A percentile compares a stretch with the other conserved stretches of the same genome.
phyloP scores from a whole-genome alignment of 2,329 filamentous ascomycete species.

The Arthrinium puccinioides region DNA sequence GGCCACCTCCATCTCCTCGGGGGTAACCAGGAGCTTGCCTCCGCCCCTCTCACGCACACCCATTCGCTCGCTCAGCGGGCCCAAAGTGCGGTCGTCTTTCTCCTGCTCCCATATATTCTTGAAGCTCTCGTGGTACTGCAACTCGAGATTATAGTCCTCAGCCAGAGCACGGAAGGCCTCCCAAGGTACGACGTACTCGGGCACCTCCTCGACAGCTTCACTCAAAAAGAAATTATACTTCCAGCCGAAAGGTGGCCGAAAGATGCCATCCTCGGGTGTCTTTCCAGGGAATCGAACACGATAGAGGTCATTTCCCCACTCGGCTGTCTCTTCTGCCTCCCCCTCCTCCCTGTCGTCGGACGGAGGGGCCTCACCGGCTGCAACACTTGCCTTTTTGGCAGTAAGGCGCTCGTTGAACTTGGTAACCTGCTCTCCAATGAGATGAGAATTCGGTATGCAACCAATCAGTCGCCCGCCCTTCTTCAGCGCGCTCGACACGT shows the following conservation, averaged over 20 bases:
- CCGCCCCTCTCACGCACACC: constrained; percentile 69
- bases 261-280: constrained; percentile 79
- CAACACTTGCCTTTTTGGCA: constrained; percentile 24
- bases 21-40: constrained; percentile 61
- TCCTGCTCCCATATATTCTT: constrained; percentile 87
- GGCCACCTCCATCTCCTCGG: constrained; percentile 88
- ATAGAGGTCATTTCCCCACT: constrained; percentile 94
- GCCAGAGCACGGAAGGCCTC: constrained; percentile 92
- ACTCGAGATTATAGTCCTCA: constrained; percentile 92
- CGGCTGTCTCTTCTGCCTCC: constrained; percentile 56
- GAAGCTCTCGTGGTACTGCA: constrained; percentile 91
- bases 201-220: constrained; percentile 91
- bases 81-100: constrained; percentile 75
- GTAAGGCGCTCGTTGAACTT: constrained; percentile 59
- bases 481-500: constrained; percentile 82
- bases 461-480: constrained; percentile 94
- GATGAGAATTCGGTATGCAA: constrained; percentile 93
- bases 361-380: constrained; percentile 13
- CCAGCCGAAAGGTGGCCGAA: constrained; percentile 93
- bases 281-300: constrained; percentile 78
- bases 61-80: constrained; percentile 91
- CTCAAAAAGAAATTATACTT: constrained; percentile 96
- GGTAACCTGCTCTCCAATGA: constrained; percentile 73
- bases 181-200: constrained; percentile 98
- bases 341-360: constrained; percentile 46